phyloP scores from a whole-genome alignment of 257 asterid genomes.

The Thymus quinquecostatus region DNA sequence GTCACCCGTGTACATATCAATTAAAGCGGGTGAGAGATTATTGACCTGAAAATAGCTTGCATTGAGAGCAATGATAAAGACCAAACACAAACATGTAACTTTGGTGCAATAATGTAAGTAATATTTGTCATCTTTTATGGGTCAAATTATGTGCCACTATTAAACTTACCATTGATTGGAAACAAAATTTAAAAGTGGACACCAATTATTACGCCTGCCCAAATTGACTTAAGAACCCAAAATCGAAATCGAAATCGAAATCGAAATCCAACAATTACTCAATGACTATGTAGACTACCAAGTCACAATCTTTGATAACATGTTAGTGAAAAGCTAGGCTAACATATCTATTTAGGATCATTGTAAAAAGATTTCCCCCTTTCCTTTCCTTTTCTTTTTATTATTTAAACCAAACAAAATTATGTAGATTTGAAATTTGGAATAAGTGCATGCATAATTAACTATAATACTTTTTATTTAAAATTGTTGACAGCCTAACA shows the following conservation, averaged over 20 bases:
- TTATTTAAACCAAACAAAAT: background rate
- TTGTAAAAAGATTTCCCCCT: conserved; percentile 41
- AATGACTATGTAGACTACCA: conserved; percentile 51
- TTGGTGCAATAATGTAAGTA: conserved; percentile 22
- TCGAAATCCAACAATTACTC: conserved; percentile 48
- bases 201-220: conserved; percentile 51
- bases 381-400: background rate
- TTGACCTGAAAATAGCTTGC: no score
- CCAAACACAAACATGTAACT: conserved; percentile 14
- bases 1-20: no score
- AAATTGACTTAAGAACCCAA: conserved; percentile 49
- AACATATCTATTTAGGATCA: conserved; percentile 64
- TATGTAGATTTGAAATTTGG: no score
- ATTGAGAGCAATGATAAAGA: no score
- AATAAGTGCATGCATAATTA: no score
- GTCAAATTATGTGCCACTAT: conserved; percentile 40
- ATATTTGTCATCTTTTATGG: conserved; percentile 12
- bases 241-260: conserved; percentile 38
- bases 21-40: no score
- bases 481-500: conserved; percentile 23
- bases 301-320: conserved; percentile 47
- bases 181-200: conserved; percentile 42
- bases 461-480: background rate
- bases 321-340: conserved; percentile 67
- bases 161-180: conserved; percentile 19